phyloP scores from a whole-genome alignment of 2,329 filamentous ascomycete species.

The Botrytis squamosa region DNA sequence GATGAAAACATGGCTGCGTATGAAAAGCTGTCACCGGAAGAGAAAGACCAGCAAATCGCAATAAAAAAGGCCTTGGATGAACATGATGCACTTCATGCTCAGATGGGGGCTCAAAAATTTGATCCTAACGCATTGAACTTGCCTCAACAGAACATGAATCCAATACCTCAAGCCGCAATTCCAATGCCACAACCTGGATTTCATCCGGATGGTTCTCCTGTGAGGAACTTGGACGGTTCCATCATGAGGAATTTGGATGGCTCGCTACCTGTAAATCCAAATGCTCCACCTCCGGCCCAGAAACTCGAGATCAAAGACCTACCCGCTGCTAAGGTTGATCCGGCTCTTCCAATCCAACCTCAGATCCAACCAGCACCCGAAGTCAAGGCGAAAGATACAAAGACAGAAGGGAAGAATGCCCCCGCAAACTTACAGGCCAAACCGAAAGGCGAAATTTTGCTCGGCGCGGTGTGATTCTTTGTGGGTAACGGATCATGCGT shows the following conservation, averaged over 20 bases:
- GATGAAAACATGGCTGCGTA: conserved; percentile 63
- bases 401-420: background rate
- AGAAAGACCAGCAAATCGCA: conserved; percentile 50
- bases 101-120: conserved; percentile 13
- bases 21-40: conserved; percentile 55
- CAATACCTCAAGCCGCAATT: background rate
- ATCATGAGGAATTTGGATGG: conserved; percentile 7
- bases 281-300: background rate
- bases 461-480: background rate
- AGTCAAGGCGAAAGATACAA: background rate
- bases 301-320: conserved; percentile 7
- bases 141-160: conserved; percentile 8
- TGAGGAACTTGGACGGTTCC: conserved; percentile 5
- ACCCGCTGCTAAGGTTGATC: background rate
- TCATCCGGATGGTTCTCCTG: background rate
- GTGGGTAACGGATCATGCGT: background rate
- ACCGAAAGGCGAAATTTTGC: background rate
- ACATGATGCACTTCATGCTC: conserved; percentile 23
- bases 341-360: background rate
- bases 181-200: conserved; percentile 6
- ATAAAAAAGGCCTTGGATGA: conserved; percentile 29
- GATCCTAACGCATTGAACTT: background rate
- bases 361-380: background rate
- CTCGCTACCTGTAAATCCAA: conserved; percentile 8
- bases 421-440: background rate